phyloP scores from a whole-genome alignment of 306 rosid genomes.

The Casuarina glauca region DNA sequence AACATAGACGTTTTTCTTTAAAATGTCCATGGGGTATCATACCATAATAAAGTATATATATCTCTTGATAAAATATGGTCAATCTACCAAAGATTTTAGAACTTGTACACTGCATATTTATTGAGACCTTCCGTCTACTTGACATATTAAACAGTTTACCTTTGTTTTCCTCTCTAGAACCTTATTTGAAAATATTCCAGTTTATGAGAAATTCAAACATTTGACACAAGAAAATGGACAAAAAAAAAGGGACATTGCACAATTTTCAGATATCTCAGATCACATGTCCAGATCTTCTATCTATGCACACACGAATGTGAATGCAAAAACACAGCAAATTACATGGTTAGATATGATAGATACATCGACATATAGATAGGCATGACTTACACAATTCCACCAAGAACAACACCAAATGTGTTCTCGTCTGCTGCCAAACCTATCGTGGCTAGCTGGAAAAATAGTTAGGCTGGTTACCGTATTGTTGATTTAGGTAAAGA shows the following conservation, averaged over 20 bases:
- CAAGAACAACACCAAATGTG: conserved; percentile 91
- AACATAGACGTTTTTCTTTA: not conserved
- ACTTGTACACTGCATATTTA: not conserved
- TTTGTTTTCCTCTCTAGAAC: not conserved
- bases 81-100: not conserved
- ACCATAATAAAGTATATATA: not conserved
- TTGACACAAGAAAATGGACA: not conserved
- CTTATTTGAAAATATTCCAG: not conserved
- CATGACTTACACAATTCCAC: conserved; percentile 82
- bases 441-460: conserved; percentile 83
- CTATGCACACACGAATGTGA: not conserved
- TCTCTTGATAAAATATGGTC: not conserved
- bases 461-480: conserved; percentile 24
- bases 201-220: not conserved
- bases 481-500: not conserved
- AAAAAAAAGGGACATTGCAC: not conserved
- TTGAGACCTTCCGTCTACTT: not conserved
- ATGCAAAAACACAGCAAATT: not conserved
- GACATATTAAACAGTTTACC: not conserved
- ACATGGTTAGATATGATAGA: not conserved
- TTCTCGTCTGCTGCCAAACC: conserved; percentile 96
- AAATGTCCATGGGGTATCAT: not conserved
- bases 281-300: not conserved
- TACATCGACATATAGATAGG: conserved; percentile 14
- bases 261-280: not conserved